Percentiles rank a stretch among this genome's conserved stretches.
Evolutionary conservation across 805 yeast species (phyloP).

Genomic region (Torulaspora gathmanii): DNA sequence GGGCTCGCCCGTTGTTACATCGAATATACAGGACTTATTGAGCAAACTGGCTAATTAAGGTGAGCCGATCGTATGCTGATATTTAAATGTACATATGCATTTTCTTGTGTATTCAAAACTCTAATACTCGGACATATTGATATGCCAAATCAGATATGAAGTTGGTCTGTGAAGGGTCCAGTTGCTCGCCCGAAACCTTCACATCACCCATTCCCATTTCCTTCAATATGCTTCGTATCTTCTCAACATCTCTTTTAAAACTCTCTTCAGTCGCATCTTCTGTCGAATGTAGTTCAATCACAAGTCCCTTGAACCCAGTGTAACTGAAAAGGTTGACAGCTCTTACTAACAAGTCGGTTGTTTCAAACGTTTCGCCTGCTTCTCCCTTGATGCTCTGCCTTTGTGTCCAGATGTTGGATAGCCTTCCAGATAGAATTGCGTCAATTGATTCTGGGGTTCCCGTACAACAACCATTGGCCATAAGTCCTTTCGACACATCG

Average conservation of each 20-base stretch:
- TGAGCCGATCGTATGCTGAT: background rate
- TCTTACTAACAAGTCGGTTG: constrained; percentile 23
- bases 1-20: constrained; percentile 26
- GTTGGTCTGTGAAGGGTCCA: constrained; percentile 13
- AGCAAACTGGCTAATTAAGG: constrained; percentile 33
- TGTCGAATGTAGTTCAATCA: constrained; percentile 24
- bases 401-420: constrained; percentile 34
- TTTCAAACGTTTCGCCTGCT: constrained; percentile 31
- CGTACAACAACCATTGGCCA: constrained; percentile 23
- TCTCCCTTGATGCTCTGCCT: constrained; percentile 34
- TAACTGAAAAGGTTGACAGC: constrained; percentile 32
- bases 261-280: constrained; percentile 13
- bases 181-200: constrained; percentile 20
- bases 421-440: constrained; percentile 20
- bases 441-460: constrained; percentile 29
- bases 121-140: constrained; percentile 31
- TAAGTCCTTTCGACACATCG: constrained; percentile 17
- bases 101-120: constrained; percentile 13
- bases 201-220: constrained; percentile 21
- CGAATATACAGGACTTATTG: constrained; percentile 35
- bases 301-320: constrained; percentile 34
- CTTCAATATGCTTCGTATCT: constrained; percentile 17
- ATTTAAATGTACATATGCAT: background rate
- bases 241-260: constrained; percentile 17
- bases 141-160: constrained; percentile 27